These are phyloP conservation scores for apple (Malus domestica) DNA, from an alignment of 306 rosid species.

Conservation along the genomic window DNA sequence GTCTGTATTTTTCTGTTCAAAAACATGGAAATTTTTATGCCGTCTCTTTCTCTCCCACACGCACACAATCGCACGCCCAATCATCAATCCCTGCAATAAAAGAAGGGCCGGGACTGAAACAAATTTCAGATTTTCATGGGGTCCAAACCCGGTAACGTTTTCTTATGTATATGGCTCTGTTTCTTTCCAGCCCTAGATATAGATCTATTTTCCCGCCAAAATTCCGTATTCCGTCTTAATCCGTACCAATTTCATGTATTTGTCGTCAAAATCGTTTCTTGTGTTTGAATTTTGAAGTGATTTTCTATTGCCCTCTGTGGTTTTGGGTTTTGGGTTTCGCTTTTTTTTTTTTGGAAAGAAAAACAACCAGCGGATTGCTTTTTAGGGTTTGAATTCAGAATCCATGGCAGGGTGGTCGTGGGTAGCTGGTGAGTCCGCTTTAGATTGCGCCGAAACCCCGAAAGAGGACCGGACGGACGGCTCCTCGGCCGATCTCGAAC, in stretches of 20 bases:
- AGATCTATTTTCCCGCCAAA: slow-evolving; percentile 52
- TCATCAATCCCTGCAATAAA: slow-evolving; percentile 27
- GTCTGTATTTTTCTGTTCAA: slow-evolving; percentile 7
- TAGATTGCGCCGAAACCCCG: slow-evolving; percentile 22
- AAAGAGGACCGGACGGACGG: slow-evolving; percentile 13
- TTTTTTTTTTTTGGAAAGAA: background rate
- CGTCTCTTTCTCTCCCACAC: slow-evolving; percentile 22
- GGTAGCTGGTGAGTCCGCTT: slow-evolving; percentile 18
- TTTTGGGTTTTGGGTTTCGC: background rate
- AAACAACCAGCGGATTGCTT: slow-evolving; percentile 6
- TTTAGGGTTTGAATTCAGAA: slow-evolving; percentile 40
- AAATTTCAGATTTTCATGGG: slow-evolving; percentile 9
- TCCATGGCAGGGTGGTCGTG: slow-evolving; percentile 47
- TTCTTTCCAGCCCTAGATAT: slow-evolving; percentile 26
- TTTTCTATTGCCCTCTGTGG: too few relatives aligned
- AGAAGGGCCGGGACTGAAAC: slow-evolving; percentile 25
- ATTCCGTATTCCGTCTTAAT: slow-evolving; percentile 17
- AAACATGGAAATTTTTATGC: slow-evolving; percentile 10
- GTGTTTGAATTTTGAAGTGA: background rate
- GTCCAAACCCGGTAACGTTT: background rate
- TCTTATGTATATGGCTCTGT: background rate
- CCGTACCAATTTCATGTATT: slow-evolving; percentile 10
- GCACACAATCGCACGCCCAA: background rate
- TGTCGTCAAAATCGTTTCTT: slow-evolving; percentile 5
- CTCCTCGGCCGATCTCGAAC: slow-evolving; percentile 17